Conservation (phyloP, 2,329 filamentous ascomycete genomes). For the Plectosphaerella sp. region DNA sequence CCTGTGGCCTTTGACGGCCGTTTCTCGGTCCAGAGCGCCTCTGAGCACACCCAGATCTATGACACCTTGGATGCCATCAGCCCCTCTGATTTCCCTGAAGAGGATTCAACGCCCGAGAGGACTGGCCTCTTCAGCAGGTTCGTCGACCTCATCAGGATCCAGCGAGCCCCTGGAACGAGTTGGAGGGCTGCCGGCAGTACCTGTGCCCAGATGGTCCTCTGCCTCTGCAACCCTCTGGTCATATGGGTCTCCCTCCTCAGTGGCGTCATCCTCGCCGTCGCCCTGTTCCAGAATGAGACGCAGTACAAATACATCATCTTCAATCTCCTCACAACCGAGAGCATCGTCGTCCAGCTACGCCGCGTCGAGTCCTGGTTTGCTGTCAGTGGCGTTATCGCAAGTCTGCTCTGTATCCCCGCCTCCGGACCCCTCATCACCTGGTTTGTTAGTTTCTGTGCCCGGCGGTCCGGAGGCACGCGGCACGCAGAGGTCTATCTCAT, state of each 20-base stretch:
- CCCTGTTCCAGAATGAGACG: slow-evolving; percentile 16
- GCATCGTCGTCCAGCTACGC: slow-evolving; percentile 10
- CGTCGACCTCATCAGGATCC: slow-evolving; percentile 2
- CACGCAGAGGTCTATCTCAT: slow-evolving; percentile 20
- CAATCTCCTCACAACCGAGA: slow-evolving; percentile 9
- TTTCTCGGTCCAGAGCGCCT: slow-evolving; percentile 28
- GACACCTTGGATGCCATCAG: slow-evolving; percentile 21
- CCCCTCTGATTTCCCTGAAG: slow-evolving; percentile 3
- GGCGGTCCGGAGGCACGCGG: slow-evolving; percentile 16
- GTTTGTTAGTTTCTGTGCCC: slow-evolving; percentile 14
- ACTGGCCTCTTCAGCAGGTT: not conserved
- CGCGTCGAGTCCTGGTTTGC: slow-evolving; percentile 5
- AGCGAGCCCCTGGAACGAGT: slow-evolving; percentile 7
- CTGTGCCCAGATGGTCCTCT: slow-evolving; percentile 17
- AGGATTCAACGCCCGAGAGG: not conserved
- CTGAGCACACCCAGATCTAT: slow-evolving; percentile 33
- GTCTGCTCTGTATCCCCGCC: slow-evolving; percentile 12
- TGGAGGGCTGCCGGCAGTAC: slow-evolving; percentile 11
- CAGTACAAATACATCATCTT: slow-evolving; percentile 6
- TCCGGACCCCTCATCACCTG: slow-evolving; percentile 13
- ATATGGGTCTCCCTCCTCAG: slow-evolving; percentile 19
- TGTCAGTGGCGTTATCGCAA: slow-evolving; percentile 1
- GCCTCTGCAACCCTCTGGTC: slow-evolving; percentile 19
- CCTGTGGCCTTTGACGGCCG: slow-evolving; percentile 34
- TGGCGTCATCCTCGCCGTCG: slow-evolving; percentile 16